Evolutionary conservation across 2,329 filamentous ascomycete species (phyloP).

Genomic region (Penicillium decumbens): DNA sequence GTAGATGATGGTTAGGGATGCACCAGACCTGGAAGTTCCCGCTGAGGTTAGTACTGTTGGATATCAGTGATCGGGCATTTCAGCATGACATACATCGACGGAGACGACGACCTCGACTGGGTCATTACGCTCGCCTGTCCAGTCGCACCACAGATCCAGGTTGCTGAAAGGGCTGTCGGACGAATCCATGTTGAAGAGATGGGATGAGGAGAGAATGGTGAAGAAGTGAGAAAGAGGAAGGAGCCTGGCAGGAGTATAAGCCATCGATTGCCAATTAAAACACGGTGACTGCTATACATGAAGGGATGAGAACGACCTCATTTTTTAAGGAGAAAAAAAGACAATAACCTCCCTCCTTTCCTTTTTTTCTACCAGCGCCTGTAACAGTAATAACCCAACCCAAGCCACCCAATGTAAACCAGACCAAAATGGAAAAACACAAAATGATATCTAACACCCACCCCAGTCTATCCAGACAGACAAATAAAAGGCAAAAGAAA

Average conservation of each 20-base stretch:
- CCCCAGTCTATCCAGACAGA: slow-evolving; percentile 35
- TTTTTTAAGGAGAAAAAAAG: slow-evolving; percentile 16
- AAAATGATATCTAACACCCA: slow-evolving; percentile 28
- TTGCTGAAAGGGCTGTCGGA: slow-evolving; percentile 21
- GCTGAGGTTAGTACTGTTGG: neutral
- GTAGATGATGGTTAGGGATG: slow-evolving; percentile 20
- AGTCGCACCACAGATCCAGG: slow-evolving; percentile 31
- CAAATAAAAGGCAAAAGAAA: slow-evolving; percentile 15
- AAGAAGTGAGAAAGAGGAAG: neutral
- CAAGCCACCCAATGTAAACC: slow-evolving; percentile 25
- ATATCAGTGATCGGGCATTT: neutral
- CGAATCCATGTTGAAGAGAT: slow-evolving; percentile 8
- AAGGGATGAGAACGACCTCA: slow-evolving; percentile 20
- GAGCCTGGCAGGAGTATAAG: slow-evolving; percentile 2
- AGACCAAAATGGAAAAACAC: slow-evolving; percentile 5
- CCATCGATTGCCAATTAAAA: slow-evolving; percentile 11
- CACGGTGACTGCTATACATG: slow-evolving; percentile 21
- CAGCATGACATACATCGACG: slow-evolving; percentile 27
- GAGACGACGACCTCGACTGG: slow-evolving; percentile 25
- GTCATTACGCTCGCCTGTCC: slow-evolving; percentile 26
- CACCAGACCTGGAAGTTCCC: slow-evolving; percentile 21
- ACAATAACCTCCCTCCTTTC: slow-evolving; percentile 12
- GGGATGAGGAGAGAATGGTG: neutral
- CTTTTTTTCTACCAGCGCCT: slow-evolving; percentile 19
- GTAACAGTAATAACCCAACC: slow-evolving; percentile 18